phyloP scores from a whole-genome alignment of 805 yeast genomes.

The Tetrapisispora namnaoensis region DNA sequence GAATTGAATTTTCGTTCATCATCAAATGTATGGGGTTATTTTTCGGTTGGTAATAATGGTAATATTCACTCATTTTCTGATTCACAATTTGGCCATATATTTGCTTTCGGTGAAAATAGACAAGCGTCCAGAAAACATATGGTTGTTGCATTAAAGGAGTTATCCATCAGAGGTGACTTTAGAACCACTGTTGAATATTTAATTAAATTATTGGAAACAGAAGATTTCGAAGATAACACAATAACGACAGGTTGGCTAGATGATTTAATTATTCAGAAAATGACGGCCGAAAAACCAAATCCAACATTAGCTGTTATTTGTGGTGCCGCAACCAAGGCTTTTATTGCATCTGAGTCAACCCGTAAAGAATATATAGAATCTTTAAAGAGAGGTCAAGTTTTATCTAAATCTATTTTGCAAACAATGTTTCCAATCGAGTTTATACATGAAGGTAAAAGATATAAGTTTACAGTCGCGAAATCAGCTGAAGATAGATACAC shows the following conservation, averaged over 20 bases:
- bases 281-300: slow-evolving; percentile 97
- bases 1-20: slow-evolving; percentile 95
- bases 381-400: slow-evolving; percentile 94
- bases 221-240: slow-evolving; percentile 91
- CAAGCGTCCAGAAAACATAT: slow-evolving; percentile 96
- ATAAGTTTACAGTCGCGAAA: slow-evolving; percentile 91
- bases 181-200: slow-evolving; percentile 96
- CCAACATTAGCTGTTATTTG: slow-evolving; percentile 81
- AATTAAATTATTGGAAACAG: slow-evolving; percentile 89
- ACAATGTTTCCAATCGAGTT: slow-evolving; percentile 90
- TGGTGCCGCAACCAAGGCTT: slow-evolving; percentile 97
- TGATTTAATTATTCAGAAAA: slow-evolving; percentile 83
- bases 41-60: slow-evolving; percentile 92
- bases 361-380: slow-evolving; percentile 59
- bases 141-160: slow-evolving; percentile 96
- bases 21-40: slow-evolving; percentile 99
- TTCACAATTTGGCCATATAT: slow-evolving; percentile 98
- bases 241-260: slow-evolving; percentile 99
- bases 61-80: slow-evolving; percentile 97
- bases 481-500: slow-evolving; percentile 80
- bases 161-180: slow-evolving; percentile 96
- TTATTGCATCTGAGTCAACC: slow-evolving; percentile 62
- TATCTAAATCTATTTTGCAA: slow-evolving; percentile 67
- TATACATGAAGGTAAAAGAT: slow-evolving; percentile 87
- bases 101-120: slow-evolving; percentile 98